These are phyloP conservation scores for Aspergillus carlsbadensis DNA, from an alignment of 495 filamentous ascomycete species.

Conservation along the genomic window DNA sequence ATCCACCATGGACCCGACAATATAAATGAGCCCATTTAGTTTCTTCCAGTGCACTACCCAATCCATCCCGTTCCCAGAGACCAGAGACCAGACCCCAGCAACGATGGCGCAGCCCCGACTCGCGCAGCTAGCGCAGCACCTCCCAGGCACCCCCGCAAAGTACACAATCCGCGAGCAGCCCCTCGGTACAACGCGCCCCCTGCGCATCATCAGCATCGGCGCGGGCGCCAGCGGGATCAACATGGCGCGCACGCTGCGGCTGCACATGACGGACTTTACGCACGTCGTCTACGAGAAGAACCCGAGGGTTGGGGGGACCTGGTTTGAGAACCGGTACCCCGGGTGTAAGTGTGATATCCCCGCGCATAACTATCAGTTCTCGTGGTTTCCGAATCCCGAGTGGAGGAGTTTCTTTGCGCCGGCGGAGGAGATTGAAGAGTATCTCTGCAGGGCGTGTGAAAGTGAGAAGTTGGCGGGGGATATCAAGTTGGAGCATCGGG, in stretches of 20 bases:
- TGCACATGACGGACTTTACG: slow-evolving; percentile 32
- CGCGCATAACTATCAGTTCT: slow-evolving; percentile 26
- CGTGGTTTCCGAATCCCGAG: slow-evolving; percentile 36
- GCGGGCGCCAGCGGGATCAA: slow-evolving; percentile 37
- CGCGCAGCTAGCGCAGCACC: too few species aligned
- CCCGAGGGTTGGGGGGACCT: slow-evolving; percentile 44
- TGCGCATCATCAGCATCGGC: slow-evolving; percentile 39
- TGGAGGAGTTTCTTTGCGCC: slow-evolving; percentile 27
- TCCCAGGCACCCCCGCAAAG: too few species aligned
- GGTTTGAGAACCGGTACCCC: slow-evolving; percentile 63
- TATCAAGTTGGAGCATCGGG: slow-evolving; percentile 35
- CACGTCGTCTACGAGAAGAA: slow-evolving; percentile 47
- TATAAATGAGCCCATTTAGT: too few species aligned
- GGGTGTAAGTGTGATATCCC: slow-evolving; percentile 47
- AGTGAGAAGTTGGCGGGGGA: slow-evolving; percentile 38
- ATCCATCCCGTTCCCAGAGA: too few species aligned
- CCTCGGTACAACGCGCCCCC: background rate
- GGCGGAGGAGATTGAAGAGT: slow-evolving; percentile 51
- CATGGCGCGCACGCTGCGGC: slow-evolving; percentile 38
- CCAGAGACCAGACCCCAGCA: too few species aligned
- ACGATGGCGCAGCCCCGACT: too few species aligned
- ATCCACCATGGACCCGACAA: too few species aligned
- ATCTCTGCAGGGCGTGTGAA: slow-evolving; percentile 42
- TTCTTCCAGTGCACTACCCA: too few species aligned
- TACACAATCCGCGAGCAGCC: background rate